phyloP scores from a whole-genome alignment of 306 rosid genomes.

The Medicago lupulina region DNA sequence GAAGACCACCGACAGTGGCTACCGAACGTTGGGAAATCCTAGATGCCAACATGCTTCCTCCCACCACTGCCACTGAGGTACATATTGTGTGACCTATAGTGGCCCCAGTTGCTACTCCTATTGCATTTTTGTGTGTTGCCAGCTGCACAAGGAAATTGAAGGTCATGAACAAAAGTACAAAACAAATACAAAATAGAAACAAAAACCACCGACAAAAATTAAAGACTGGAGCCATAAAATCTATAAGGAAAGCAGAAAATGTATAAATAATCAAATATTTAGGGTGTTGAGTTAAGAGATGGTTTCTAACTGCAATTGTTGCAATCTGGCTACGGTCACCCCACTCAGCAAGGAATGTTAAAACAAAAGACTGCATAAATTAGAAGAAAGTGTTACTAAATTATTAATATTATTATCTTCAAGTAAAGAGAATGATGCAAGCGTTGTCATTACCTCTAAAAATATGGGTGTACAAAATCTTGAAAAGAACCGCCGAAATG shows the following conservation, averaged over 20 bases:
- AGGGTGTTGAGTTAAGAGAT: not conserved
- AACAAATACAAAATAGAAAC: not conserved
- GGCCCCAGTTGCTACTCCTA: constrained; percentile 96
- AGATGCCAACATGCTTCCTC: constrained; percentile 98
- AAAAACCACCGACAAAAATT: constrained; percentile 19
- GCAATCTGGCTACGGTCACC: constrained; percentile 99
- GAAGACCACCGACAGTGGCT: constrained; percentile 95
- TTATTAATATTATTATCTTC: constrained; percentile 32
- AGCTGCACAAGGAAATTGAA: constrained; percentile 59
- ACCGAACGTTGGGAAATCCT: constrained; percentile 96
- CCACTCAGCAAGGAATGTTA: constrained; percentile 99
- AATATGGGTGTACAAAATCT: constrained; percentile 97
- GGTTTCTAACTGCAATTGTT: constrained; percentile 87
- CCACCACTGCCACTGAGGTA: constrained; percentile 90
- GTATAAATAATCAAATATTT: not conserved
- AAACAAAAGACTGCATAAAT: constrained; percentile 76
- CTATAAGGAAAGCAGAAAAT: constrained; percentile 21
- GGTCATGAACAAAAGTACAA: not conserved
- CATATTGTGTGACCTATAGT: constrained; percentile 95
- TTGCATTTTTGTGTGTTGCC: constrained; percentile 95
- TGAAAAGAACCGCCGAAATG: constrained; percentile 80
- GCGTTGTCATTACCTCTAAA: constrained; percentile 71
- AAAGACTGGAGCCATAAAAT: constrained; percentile 29
- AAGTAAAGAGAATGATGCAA: constrained; percentile 14
- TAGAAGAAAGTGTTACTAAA: constrained; percentile 30